Evolutionary conservation across 768 basidiomycete genomes (phyloP).

Genomic region (Nidula microcarpa): DNA sequence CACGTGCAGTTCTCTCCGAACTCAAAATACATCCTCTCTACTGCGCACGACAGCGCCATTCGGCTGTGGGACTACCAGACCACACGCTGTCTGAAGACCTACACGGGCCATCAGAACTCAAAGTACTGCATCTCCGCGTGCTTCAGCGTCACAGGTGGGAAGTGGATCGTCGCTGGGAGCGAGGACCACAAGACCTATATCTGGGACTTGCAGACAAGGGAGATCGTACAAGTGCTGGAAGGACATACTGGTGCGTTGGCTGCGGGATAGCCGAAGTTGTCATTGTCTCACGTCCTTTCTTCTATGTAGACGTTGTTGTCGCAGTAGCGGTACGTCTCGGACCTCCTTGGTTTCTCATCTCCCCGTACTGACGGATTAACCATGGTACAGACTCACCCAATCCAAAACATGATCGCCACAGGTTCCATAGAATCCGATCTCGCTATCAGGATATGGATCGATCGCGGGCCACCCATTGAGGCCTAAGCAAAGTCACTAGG

Average conservation of each 20-base stretch:
- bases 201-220: constrained; percentile 89
- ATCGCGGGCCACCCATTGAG: constrained; percentile 29
- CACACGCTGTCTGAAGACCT: constrained; percentile 87
- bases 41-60: constrained; percentile 90
- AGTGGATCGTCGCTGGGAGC: constrained; percentile 89
- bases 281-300: neutral
- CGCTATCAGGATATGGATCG: constrained; percentile 80
- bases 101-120: constrained; percentile 76
- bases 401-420: constrained; percentile 83
- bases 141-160: constrained; percentile 81
- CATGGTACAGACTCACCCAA: constrained; percentile 69
- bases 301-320: constrained; percentile 62
- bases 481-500: too few species aligned
- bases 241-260: constrained; percentile 61
- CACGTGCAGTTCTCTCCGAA: constrained; percentile 95
- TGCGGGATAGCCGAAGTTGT: too few species aligned
- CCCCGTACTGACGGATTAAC: constrained; percentile 3
- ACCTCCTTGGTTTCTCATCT: constrained; percentile 1
- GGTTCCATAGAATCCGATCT: constrained; percentile 85
- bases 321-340: constrained; percentile 62
- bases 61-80: constrained; percentile 96
- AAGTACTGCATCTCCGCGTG: constrained; percentile 84
- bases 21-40: constrained; percentile 90
- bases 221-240: constrained; percentile 76
- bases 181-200: constrained; percentile 89